Conservation (phyloP, 192 early-diverging fungal species). For the Coemansia sp. region DNA sequence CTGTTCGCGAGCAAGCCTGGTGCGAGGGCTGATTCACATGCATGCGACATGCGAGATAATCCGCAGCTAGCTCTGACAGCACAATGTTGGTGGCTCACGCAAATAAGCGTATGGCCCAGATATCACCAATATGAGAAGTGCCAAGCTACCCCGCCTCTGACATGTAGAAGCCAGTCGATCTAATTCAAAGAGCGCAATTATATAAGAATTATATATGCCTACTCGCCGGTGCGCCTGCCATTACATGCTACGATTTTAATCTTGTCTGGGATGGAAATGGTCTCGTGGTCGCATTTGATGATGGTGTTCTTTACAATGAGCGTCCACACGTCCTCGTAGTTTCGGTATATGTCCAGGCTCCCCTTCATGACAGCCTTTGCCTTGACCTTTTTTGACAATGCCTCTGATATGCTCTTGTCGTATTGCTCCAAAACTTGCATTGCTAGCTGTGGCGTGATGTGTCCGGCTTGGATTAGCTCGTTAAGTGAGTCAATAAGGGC, state of each 20-base stretch:
- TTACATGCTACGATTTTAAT: conserved; percentile 97
- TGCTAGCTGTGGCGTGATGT: conserved; percentile 91
- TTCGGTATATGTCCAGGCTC: conserved; percentile 83
- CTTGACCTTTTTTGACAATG: conserved; percentile 77
- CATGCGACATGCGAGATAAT: no score
- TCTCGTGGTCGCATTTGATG: conserved; percentile 87
- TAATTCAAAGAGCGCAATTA: no score
- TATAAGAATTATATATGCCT: background rate
- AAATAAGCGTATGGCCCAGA: no score
- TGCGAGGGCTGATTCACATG: no score
- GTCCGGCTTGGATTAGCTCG: conserved; percentile 86
- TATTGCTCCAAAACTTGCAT: conserved; percentile 86
- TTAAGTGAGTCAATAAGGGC: conserved; percentile 98
- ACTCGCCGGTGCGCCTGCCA: conserved; percentile 75
- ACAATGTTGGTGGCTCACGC: no score
- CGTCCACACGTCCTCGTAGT: conserved; percentile 99
- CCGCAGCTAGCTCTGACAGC: no score
- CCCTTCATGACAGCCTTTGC: conserved; percentile 81
- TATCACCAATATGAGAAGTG: no score
- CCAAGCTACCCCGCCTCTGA: no score
- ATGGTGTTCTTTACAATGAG: conserved; percentile 85
- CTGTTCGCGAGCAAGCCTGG: no score
- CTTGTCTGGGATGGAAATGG: conserved; percentile 72
- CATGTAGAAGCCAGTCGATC: no score
- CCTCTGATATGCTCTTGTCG: conserved; percentile 81